Evolutionary conservation across 2,329 filamentous ascomycete species (phyloP).

Genomic region (Zalaria sp.): DNA sequence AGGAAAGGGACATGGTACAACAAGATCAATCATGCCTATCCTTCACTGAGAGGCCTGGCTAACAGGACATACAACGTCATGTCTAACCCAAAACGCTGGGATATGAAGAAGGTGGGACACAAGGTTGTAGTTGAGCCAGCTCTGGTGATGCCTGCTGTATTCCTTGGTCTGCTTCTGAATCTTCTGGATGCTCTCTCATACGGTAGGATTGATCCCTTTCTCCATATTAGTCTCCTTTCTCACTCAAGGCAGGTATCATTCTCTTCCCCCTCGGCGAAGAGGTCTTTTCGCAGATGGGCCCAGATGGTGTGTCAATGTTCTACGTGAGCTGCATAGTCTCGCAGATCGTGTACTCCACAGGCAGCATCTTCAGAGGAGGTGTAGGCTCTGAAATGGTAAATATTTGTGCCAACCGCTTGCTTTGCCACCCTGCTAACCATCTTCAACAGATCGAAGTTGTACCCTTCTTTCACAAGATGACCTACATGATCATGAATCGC

Average conservation of each 20-base stretch:
- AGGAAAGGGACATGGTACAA: conserved; percentile 14
- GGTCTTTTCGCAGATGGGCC: conserved; percentile 72
- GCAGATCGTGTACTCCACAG: conserved; percentile 77
- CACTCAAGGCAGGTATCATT: conserved; percentile 33
- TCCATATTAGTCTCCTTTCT: too few species aligned
- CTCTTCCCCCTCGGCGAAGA: conserved; percentile 81
- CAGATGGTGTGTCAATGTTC: conserved; percentile 95
- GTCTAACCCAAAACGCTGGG: conserved; percentile 57
- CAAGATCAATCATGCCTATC: conserved; percentile 15
- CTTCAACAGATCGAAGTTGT: conserved; percentile 78
- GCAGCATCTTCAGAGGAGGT: conserved; percentile 79
- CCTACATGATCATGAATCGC: conserved; percentile 63
- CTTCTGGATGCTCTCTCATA: conserved; percentile 92
- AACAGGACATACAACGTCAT: conserved; percentile 17
- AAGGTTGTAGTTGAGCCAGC: conserved; percentile 52
- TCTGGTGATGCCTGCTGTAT: conserved; percentile 67
- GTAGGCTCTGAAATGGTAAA: conserved; percentile 83
- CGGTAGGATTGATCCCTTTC: conserved; percentile 47
- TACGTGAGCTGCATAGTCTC: conserved; percentile 95
- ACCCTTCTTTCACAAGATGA: conserved; percentile 98
- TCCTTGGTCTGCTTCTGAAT: conserved; percentile 80
- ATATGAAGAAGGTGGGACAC: conserved; percentile 50
- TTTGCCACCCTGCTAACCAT: background rate
- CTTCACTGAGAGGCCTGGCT: conserved; percentile 8
- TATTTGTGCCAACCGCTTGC: conserved; percentile 2